A percentile compares a stretch with the other conserved stretches of the same genome.
Conservation (phyloP, 768 basidiomycete genomes). For the Pleurotus citrinopileatus region DNA sequence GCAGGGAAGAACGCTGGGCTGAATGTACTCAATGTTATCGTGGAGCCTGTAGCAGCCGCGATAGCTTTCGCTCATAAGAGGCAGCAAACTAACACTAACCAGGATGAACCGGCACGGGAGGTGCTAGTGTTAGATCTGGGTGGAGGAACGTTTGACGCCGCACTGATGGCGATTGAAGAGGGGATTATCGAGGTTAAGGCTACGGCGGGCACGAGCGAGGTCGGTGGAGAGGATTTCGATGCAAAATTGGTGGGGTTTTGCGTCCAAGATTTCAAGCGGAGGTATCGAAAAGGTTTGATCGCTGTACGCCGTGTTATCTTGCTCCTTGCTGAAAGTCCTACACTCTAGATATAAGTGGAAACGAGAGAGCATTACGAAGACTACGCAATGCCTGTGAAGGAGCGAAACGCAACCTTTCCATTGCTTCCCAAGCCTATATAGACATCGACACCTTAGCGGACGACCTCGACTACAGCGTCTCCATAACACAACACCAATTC, state of each 20-base stretch:
- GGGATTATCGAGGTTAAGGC: slow-evolving; percentile 72
- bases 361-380: slow-evolving; percentile 64
- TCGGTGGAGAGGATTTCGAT: slow-evolving; percentile 63
- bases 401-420: slow-evolving; percentile 68
- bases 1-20: slow-evolving; percentile 66
- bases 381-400: slow-evolving; percentile 69
- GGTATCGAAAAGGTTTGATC: slow-evolving; percentile 48
- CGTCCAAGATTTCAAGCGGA: slow-evolving; percentile 93
- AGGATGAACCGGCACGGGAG: slow-evolving; percentile 37
- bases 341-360: slow-evolving; percentile 43
- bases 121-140: slow-evolving; percentile 73
- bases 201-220: slow-evolving; percentile 69
- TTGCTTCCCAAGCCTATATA: slow-evolving; percentile 58
- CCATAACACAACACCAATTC: slow-evolving; percentile 65
- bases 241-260: slow-evolving; percentile 77
- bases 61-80: slow-evolving; percentile 65
- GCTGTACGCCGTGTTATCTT: background rate
- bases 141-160: slow-evolving; percentile 74
- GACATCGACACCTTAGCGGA: slow-evolving; percentile 61
- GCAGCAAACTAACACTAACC: slow-evolving; percentile 39
- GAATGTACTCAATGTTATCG: slow-evolving; percentile 62
- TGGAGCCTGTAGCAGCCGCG: slow-evolving; percentile 70
- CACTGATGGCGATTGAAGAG: slow-evolving; percentile 64
- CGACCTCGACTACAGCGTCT: slow-evolving; percentile 71
- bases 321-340: slow-evolving; percentile 27